Evolutionary conservation across 176 grass and related monocot species (phyloP).

Genomic region (Pontederia paniculata): DNA sequence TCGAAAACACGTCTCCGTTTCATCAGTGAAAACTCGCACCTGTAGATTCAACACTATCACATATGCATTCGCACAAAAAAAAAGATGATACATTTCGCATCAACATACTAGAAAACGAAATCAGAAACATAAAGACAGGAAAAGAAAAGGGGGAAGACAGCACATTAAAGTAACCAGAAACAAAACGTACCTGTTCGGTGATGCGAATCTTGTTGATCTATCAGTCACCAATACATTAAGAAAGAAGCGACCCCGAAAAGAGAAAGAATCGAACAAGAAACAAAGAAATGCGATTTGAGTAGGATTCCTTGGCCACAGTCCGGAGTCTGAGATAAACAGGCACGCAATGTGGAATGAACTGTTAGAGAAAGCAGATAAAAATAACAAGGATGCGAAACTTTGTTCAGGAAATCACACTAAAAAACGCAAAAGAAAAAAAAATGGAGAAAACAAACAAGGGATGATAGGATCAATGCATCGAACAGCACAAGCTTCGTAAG

Average conservation of each 20-base stretch:
- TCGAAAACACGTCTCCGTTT: background rate
- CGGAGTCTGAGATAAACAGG: too few relatives aligned
- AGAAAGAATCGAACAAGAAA: background rate
- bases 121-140: background rate
- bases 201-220: slow-evolving; percentile 4
- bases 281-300: too few relatives aligned
- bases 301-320: too few relatives aligned
- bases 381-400: too few relatives aligned
- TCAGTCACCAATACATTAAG: background rate
- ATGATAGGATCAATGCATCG: too few relatives aligned
- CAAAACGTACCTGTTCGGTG: background rate
- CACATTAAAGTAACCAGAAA: background rate
- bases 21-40: background rate
- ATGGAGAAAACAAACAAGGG: too few relatives aligned
- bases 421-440: too few relatives aligned
- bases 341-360: too few relatives aligned
- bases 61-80: background rate
- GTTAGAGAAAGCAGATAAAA: too few relatives aligned
- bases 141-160: background rate
- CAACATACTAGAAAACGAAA: background rate
- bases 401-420: too few relatives aligned
- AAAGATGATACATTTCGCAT: background rate
- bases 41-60: background rate
- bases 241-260: background rate
- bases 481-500: background rate